Percentiles rank a stretch among this genome's conserved stretches.
Conservation (phyloP, 768 basidiomycete species). For the button mushroom (Agaricus bisporus) region DNA sequence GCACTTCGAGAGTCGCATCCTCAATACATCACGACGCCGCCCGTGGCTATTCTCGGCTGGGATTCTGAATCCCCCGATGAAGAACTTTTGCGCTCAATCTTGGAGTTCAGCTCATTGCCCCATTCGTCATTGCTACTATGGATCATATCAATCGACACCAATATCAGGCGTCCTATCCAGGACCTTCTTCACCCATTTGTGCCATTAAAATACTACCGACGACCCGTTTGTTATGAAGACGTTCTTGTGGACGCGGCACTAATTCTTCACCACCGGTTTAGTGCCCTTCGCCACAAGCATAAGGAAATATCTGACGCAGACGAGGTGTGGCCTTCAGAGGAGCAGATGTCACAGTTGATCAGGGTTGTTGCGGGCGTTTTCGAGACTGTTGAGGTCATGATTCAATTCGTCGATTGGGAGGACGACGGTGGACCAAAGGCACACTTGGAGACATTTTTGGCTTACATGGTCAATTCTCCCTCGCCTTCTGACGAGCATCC, state of each 20-base stretch:
- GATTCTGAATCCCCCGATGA: neutral
- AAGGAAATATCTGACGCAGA: no score
- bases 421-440: neutral
- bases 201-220: no score
- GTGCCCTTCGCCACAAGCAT: neutral
- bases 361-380: neutral
- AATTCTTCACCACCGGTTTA: neutral
- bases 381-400: neutral
- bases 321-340: neutral
- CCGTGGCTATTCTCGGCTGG: neutral
- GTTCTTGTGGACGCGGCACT: neutral
- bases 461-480: no score
- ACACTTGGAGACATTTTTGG: neutral
- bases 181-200: neutral
- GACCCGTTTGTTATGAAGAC: neutral
- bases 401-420: neutral
- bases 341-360: neutral
- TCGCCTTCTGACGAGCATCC: no score
- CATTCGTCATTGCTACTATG: neutral
- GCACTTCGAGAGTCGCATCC: constrained; percentile 8
- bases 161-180: neutral
- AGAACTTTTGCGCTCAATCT: neutral
- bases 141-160: neutral
- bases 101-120: neutral
- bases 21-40: neutral